phyloP scores from a whole-genome alignment of 2,329 filamentous ascomycete genomes.

The Lecanicillium sp. region DNA sequence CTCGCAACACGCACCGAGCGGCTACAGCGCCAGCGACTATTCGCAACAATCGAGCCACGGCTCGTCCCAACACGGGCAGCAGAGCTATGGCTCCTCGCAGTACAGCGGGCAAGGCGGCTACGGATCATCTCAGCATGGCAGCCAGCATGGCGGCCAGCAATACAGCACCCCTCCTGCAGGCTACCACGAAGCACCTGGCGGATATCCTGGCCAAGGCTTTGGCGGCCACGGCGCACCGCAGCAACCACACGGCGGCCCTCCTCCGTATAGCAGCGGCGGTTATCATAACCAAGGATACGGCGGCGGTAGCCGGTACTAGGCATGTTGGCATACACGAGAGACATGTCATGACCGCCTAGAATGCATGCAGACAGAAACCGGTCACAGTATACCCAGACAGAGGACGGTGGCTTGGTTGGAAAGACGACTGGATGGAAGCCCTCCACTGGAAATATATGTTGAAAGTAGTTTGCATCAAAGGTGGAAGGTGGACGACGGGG shows the following conservation, averaged over 20 bases:
- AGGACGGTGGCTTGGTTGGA: too few species aligned
- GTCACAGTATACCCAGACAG: too few species aligned
- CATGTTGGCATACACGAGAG: background rate
- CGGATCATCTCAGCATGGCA: background rate
- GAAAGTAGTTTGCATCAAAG: constrained; percentile 1
- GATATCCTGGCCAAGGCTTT: too few species aligned
- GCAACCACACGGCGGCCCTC: constrained; percentile 5
- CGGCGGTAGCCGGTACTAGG: constrained; percentile 3
- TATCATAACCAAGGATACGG: constrained; percentile 5
- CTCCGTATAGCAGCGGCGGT: constrained; percentile 6
- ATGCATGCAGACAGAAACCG: too few species aligned
- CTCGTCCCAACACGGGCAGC: constrained; percentile 15
- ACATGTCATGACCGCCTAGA: too few species aligned
- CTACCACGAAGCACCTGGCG: background rate
- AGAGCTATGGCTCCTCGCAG: constrained; percentile 13
- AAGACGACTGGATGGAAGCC: too few species aligned
- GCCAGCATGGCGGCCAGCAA: constrained; percentile 2
- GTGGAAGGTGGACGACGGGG: constrained; percentile 1
- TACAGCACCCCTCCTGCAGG: constrained; percentile 3
- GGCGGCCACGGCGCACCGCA: background rate
- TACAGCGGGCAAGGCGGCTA: constrained; percentile 1
- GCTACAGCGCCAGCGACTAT: constrained; percentile 11
- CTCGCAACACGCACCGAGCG: constrained; percentile 10
- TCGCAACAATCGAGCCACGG: constrained; percentile 15
- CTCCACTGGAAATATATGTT: too few species aligned